These are phyloP conservation scores for Malus hybrid DNA, from an alignment of 331 rosid genomes.

Conservation along the genomic window DNA sequence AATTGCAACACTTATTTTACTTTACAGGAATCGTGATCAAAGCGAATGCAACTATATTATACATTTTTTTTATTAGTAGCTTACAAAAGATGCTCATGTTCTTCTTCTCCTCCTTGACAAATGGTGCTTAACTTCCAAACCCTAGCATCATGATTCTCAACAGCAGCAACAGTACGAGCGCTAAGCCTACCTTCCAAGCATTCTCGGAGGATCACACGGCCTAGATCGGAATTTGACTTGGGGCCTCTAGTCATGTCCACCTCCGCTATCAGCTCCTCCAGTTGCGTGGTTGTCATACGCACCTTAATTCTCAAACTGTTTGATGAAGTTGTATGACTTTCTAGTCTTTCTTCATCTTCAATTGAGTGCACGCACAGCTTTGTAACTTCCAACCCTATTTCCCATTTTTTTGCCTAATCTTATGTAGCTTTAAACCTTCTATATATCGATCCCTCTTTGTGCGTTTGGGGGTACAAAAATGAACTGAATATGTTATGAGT, in stretches of 20 bases:
- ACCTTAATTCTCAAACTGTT: constrained; percentile 25
- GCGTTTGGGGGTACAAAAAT: not conserved
- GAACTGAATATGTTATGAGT: not conserved
- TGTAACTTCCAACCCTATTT: constrained; percentile 21
- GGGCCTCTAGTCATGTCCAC: constrained; percentile 14
- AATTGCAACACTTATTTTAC: too few species aligned
- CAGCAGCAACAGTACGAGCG: constrained; percentile 15
- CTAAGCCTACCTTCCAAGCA: constrained; percentile 26
- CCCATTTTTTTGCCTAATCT: constrained; percentile 17
- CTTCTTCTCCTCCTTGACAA: constrained; percentile 1
- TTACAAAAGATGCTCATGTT: not conserved
- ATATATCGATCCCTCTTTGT: not conserved
- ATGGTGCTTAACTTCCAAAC: constrained; percentile 12
- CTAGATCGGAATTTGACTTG: constrained; percentile 6
- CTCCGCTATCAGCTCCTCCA: constrained; percentile 19
- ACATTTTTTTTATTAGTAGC: not conserved
- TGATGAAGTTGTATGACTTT: not conserved
- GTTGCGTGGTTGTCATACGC: constrained; percentile 17
- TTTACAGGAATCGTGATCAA: not conserved
- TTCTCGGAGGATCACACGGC: constrained; percentile 27
- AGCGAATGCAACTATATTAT: not conserved
- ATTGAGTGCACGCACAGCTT: constrained; percentile 16
- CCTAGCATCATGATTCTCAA: not conserved
- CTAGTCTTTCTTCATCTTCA: not conserved
- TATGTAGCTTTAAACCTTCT: not conserved